A percentile compares a stretch with the other conserved stretches of the same genome.
phyloP scores from a whole-genome alignment of 768 basidiomycete species.

The Tulasnella sp. region DNA sequence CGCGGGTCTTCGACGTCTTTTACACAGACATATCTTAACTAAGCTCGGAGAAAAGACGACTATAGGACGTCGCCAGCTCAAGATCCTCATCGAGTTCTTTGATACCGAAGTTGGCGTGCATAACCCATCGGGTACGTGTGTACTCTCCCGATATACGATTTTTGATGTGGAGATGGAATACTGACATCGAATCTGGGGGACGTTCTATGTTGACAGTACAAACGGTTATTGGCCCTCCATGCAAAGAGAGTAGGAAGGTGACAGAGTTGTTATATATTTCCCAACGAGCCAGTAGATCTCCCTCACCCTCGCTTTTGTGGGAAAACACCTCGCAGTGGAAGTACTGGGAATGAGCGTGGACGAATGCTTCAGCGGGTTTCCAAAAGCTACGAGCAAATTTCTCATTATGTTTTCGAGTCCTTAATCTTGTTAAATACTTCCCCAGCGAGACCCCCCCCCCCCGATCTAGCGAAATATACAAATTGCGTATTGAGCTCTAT shows the following conservation, averaged over 20 bases:
- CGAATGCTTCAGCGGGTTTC: no score
- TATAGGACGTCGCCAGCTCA: slow-evolving; percentile 9
- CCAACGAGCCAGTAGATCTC: background rate
- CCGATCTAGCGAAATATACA: no score
- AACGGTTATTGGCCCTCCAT: background rate
- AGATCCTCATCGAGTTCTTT: background rate
- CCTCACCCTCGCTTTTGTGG: no score
- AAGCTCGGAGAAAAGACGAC: slow-evolving; percentile 8
- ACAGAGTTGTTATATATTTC: background rate
- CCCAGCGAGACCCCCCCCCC: no score
- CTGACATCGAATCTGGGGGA: background rate
- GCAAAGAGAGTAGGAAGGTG: background rate
- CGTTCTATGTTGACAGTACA: background rate
- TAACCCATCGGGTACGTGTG: background rate
- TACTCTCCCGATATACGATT: slow-evolving; percentile 2
- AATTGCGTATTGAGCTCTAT: no score
- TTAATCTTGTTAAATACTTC: no score
- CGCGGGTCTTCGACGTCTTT: background rate
- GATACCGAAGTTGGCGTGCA: background rate
- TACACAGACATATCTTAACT: slow-evolving; percentile 1
- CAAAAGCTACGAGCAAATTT: no score
- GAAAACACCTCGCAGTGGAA: no score
- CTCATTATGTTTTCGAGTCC: no score
- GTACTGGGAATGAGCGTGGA: no score
- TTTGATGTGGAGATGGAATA: background rate